Base-by-base conservation (phyloP, 176 grass and related monocot genomes). In the Paspalum notatum region DNA sequence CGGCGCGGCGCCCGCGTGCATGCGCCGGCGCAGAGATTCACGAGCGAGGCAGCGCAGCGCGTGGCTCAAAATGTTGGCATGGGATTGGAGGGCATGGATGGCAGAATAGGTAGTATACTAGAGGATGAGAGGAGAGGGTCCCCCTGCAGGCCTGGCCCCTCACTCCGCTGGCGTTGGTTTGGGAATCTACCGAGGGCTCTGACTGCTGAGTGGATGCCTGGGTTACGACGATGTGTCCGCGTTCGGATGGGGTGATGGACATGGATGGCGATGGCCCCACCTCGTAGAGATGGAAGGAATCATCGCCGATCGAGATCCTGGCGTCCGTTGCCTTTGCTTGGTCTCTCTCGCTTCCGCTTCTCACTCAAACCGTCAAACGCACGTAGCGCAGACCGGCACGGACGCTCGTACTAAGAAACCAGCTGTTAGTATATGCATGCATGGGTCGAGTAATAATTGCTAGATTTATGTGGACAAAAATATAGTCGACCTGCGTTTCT, bases 281-380 rank as follows among this genome's bases (percentile, higher is more conserved):
- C 79, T 91, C 83, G 86, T 70, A 74, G 74, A 37, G 48, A 62
- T 53, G 64, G 75, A 45, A 86, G 69, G 86, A 89, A 88, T 82
- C 85, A 83, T 92, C 83, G 69, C 62, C 62, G 3, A 75, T 83
- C 82, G 79, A 88, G 74, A 83, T 54, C 81, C 27, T 42, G 26
- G 3, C 6, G 10, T n/a, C n/a, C n/a, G n/a, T 41, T 57, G 17
- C 52, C 56, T 48, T n/a, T 52, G 17, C 47, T 51, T 7, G 32
- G 4, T 26, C 18, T 26, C 22, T 44, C 21, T 12, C 71, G 6
- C 62, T 37, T 47, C 13, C 24, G 9, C 12, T 9, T 21, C 17
- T 71, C 32, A 32, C 32, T 32, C 32, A 2, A 3, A 32, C 32
- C n/a, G n/a, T n/a, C n/a, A n/a, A n/a, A n/a, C n/a, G n/a, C n/a